These are phyloP conservation scores for Coprinellus aureogranulatus DNA, from an alignment of 768 basidiomycete genomes.

Conservation along the genomic window DNA sequence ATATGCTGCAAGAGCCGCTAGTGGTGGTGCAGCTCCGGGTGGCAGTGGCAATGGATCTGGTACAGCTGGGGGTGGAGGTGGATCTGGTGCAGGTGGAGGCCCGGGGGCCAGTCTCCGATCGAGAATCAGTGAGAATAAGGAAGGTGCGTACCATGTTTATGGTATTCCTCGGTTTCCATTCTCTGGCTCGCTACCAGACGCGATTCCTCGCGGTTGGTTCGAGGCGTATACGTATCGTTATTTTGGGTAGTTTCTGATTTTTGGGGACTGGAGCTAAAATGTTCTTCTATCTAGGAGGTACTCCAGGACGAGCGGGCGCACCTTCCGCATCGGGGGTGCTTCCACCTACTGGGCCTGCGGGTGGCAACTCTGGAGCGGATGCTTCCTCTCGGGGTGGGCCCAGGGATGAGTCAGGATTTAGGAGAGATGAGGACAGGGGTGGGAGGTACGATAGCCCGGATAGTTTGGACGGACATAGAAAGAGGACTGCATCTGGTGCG, in stretches of 20 bases:
- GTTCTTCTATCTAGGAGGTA: not conserved
- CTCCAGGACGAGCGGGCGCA: not conserved
- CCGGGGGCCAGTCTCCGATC: constrained; percentile 32
- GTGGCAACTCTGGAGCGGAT: no score
- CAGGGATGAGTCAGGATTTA: no score
- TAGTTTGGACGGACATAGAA: constrained; percentile 54
- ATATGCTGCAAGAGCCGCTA: not conserved
- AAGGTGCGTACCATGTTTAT: not conserved
- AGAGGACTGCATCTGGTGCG: constrained; percentile 69
- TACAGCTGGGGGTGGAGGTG: not conserved
- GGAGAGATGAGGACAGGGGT: no score
- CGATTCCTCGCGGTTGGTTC: no score
- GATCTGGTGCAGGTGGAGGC: constrained; percentile 1
- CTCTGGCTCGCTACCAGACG: not conserved
- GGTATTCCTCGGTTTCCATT: not conserved
- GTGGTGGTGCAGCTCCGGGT: not conserved
- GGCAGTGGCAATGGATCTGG: not conserved
- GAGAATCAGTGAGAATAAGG: constrained; percentile 18
- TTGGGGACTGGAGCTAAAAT: no score
- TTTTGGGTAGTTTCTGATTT: no score
- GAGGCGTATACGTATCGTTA: no score
- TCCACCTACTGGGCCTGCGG: not conserved
- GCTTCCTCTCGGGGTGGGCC: no score
- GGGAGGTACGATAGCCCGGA: constrained; percentile 39
- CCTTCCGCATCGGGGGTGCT: not conserved